Base-by-base conservation (phyloP, 306 rosid genomes). In the Astragalus membranaceus region DNA sequence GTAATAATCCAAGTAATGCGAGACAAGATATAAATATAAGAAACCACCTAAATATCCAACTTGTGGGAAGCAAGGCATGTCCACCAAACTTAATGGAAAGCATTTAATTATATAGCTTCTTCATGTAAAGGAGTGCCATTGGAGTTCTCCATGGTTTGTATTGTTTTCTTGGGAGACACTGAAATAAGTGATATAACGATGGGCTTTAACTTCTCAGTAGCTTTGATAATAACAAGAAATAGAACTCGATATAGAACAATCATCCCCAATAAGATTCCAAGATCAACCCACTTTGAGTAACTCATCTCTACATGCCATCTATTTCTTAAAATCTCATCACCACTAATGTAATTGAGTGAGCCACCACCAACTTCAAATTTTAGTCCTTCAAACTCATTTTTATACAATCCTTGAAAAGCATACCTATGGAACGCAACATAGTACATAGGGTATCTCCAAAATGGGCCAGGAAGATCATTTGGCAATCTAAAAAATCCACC, bases 201-300 rank as follows among this genome's bases (percentile, higher is more conserved):
- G 5, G 76, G 81, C 75, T 75, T 86, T 0, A 74, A 5, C 48
- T 85, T 85, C 77, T 90, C 95, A 4, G 8, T 71, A 14, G 47
- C 47, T 67, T 88, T 88, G 54, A 84, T 52, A 42, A 81, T 84
- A 5, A 70, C 33, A 26, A 90, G 78, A 67, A 90, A 90, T 39
- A 81, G 0, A 61, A 81, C 46, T 13, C 92, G 33, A 74, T 88
- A 90, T 1, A 86, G 1, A 60, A 78, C 53, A 20, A 88, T 51
- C 90, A 88, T 88, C 42, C 81, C 92, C 0, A 83, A 1, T 72
- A 88, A 69, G 3, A 90, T 20, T 10, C 42, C 86, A 58, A 88
- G 80, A 82, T 90, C 87, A 63, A 88, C 87, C 90, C 96, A 90
- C 77, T 88, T 88, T 2, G 96, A 88, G 47, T 79, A 80, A 43